phyloP scores from a whole-genome alignment of 257 asterid genomes.

The Fraxinus quadrangulata region DNA sequence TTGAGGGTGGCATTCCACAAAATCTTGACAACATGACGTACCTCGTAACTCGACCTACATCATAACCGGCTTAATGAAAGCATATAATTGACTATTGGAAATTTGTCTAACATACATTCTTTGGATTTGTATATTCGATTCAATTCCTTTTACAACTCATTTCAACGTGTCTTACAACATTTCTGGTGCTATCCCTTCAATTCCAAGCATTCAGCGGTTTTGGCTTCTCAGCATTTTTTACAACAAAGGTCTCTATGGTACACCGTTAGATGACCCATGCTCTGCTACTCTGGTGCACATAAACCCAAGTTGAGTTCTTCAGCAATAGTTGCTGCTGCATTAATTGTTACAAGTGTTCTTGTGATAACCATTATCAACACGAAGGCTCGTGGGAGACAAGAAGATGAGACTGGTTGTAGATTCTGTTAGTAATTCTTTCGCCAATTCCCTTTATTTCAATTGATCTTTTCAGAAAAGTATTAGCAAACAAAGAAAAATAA shows the following conservation, averaged over 20 bases:
- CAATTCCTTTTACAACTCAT: slow-evolving; percentile 56
- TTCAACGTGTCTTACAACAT: slow-evolving; percentile 82
- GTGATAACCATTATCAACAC: slow-evolving; percentile 64
- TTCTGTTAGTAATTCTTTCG: no score
- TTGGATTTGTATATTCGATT: slow-evolving; percentile 65
- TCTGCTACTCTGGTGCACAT: slow-evolving; percentile 13
- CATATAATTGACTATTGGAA: slow-evolving; percentile 63
- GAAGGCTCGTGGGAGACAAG: slow-evolving; percentile 56
- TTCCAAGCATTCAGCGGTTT: slow-evolving; percentile 51
- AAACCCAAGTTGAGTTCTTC: slow-evolving; percentile 65
- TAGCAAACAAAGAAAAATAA: no score
- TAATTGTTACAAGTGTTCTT: slow-evolving; percentile 68
- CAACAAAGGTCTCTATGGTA: slow-evolving; percentile 78
- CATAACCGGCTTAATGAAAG: slow-evolving; percentile 60
- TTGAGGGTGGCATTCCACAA: slow-evolving; percentile 57
- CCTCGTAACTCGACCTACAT: slow-evolving; percentile 66
- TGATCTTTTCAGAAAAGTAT: no score
- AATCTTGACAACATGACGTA: slow-evolving; percentile 62
- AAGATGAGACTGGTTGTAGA: slow-evolving; percentile 58
- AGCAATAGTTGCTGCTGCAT: slow-evolving; percentile 72
- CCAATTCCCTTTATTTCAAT: no score
- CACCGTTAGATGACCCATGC: slow-evolving; percentile 58
- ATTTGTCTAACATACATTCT: slow-evolving; percentile 57
- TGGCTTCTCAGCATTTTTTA: slow-evolving; percentile 65
- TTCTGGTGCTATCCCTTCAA: slow-evolving; percentile 73